These are phyloP conservation scores for Fusarium beomiforme DNA, from an alignment of 2,329 filamentous ascomycete species.

Conservation along the genomic window DNA sequence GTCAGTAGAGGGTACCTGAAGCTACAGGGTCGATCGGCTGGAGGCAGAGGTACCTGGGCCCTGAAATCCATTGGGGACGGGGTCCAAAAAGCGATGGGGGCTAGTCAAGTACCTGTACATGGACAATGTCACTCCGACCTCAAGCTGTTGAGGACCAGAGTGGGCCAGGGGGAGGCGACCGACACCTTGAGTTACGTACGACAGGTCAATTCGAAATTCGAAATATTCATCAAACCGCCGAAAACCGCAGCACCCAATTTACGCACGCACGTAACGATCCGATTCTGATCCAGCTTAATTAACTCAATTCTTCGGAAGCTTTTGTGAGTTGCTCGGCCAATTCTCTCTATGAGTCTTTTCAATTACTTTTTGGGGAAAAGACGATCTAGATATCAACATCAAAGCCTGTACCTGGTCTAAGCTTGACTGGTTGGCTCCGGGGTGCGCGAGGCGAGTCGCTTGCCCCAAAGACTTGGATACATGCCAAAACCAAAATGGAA, in stretches of 20 bases:
- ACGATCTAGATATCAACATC: conserved; percentile 5
- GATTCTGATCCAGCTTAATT: neutral
- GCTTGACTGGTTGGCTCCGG: conserved; percentile 1
- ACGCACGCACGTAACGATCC: conserved; percentile 10
- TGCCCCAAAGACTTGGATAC: conserved; percentile 2
- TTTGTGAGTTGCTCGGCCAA: conserved; percentile 15
- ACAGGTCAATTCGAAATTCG: conserved; percentile 26
- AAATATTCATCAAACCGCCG: conserved; percentile 27
- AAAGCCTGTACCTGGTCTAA: conserved; percentile 16
- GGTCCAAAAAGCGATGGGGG: conserved; percentile 40
- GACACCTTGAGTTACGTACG: conserved; percentile 36
- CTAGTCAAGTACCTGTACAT: conserved; percentile 38
- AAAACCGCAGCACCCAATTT: conserved; percentile 35
- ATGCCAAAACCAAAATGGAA: conserved; percentile 2
- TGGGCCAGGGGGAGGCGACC: conserved; percentile 34
- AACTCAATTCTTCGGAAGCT: conserved; percentile 5
- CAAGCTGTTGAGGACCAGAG: conserved; percentile 43
- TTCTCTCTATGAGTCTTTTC: neutral
- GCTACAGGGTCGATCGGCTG: conserved; percentile 12
- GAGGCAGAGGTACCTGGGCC: conserved; percentile 33
- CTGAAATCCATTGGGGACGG: conserved; percentile 36
- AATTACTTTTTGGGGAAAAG: conserved; percentile 10
- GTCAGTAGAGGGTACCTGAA: conserved; percentile 34
- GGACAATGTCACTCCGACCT: conserved; percentile 9
- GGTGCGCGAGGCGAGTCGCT: conserved; percentile 1